Base-by-base conservation (phyloP, 345 rosid species). In the Linum lewisii region DNA sequence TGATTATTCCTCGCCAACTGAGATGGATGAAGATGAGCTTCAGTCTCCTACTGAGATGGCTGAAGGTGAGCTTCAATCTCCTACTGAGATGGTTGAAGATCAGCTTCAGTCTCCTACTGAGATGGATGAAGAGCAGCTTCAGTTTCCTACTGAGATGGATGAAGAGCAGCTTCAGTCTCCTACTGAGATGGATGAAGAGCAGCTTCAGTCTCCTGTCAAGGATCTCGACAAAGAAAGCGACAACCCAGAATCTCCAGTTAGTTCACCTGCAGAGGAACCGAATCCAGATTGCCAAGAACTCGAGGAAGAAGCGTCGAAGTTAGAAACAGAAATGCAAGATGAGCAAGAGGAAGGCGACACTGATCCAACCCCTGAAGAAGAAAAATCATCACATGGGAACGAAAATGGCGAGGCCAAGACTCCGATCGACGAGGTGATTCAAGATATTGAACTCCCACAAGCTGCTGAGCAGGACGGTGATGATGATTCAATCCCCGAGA, bases 211-310 rank as follows among this genome's bases (percentile, higher is more conserved):
- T n/a, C n/a, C n/a, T n/a, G n/a, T n/a, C n/a, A n/a, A 44, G 62
- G 60, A 71, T 65, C 60, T 87, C 44, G 57, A 32, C 70, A 79
- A 63, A 62, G 60, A 63, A 37, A 58, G 63, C 42, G 53, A 23
- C 54, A 62, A 54, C 55, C 64, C 57, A 24, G 42, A 58, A 57
- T 25, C 68, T n/a, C 13, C 76, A 6, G 60, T 72, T 63, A 49
- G 59, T 54, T 79, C 77, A 71, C 79, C 76, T 64, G 57, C 61
- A 1, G 68, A 79, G 19, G 63, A 79, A 56, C 65, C 83, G 65
- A 75, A 68, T 74, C 80, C 75, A 21, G 45, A 69, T 71, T 58
- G 69, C 66, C 20, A 57, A 29, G 77, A 74, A 59, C 65, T 53
- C 63, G 69, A n/a, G 66, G 61, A 77, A 63, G 75, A 72, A 58